Evolutionary conservation across 805 yeast species (phyloP).

Genomic region (Brettanomyces anomalus): DNA sequence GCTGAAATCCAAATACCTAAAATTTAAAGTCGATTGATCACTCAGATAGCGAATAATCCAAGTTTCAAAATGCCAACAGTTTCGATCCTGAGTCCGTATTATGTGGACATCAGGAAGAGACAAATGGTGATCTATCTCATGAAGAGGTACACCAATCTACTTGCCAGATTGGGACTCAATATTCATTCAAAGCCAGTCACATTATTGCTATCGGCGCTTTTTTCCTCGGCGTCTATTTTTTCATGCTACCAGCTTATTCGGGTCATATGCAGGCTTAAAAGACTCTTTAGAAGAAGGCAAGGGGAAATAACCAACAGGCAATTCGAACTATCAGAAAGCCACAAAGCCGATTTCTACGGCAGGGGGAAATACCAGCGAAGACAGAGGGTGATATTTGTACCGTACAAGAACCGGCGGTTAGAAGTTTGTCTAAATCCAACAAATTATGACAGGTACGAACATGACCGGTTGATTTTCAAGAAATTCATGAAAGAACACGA

Average conservation of each 20-base stretch:
- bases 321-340: too few species aligned
- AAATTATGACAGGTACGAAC: slow-evolving; percentile 42
- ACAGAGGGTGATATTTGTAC: slow-evolving; percentile 36
- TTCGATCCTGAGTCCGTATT: neutral
- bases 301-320: too few species aligned
- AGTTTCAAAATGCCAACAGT: neutral
- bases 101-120: neutral
- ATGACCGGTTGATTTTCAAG: slow-evolving; percentile 46
- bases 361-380: neutral
- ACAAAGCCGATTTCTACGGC: too few species aligned
- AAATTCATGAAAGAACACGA: slow-evolving; percentile 29
- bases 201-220: slow-evolving; percentile 22
- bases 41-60: too few species aligned
- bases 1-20: too few species aligned
- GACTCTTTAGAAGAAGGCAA: slow-evolving; percentile 1
- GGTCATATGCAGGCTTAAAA: neutral
- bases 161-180: slow-evolving; percentile 18
- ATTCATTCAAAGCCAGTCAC: slow-evolving; percentile 25
- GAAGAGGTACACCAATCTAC: slow-evolving; percentile 9
- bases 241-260: slow-evolving; percentile 17
- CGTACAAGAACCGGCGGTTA: slow-evolving; percentile 31
- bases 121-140: slow-evolving; percentile 4
- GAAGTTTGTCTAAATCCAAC: slow-evolving; percentile 39
- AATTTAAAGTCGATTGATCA: too few species aligned
- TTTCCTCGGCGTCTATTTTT: slow-evolving; percentile 16